These are phyloP conservation scores for Arbutus unedo DNA, from an alignment of 148 eudicot genomes.

Conservation along the genomic window DNA sequence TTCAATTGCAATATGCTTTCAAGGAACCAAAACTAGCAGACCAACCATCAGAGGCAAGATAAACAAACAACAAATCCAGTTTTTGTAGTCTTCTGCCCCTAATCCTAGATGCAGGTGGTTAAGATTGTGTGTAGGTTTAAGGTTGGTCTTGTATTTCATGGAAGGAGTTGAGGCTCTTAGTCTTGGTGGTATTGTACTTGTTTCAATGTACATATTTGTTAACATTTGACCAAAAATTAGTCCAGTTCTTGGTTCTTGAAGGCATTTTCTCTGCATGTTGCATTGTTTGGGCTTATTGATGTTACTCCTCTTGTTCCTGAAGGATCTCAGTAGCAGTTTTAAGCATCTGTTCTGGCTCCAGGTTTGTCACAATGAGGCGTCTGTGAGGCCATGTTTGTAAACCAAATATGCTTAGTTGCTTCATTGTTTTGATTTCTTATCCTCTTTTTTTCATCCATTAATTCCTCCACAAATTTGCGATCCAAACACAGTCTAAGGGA, in stretches of 20 bases:
- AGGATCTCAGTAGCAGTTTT: background rate
- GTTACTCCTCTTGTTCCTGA: background rate
- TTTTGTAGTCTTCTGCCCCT: background rate
- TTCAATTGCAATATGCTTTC: constrained; percentile 4
- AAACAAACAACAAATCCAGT: background rate
- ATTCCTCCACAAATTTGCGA: background rate
- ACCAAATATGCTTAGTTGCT: background rate
- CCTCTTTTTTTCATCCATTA: background rate
- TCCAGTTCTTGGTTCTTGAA: constrained; percentile 9
- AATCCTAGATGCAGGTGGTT: constrained; percentile 1
- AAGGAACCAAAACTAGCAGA: constrained; percentile 22
- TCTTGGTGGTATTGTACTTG: constrained; percentile 5
- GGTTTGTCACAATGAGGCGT: background rate
- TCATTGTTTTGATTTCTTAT: background rate
- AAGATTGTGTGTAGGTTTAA: background rate
- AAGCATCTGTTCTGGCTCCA: background rate
- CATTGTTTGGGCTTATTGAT: background rate
- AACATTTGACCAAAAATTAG: background rate
- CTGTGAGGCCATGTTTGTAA: background rate
- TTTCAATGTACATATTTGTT: background rate
- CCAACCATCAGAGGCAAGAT: constrained; percentile 17
- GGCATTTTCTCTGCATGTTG: background rate
- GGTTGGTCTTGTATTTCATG: background rate
- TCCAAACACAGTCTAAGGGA: background rate
- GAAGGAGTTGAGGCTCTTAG: background rate